Evolutionary conservation across 345 rosid species (phyloP), one percentile per base, ranked within the genome.

Genomic region (Boechera retrofracta): DNA sequence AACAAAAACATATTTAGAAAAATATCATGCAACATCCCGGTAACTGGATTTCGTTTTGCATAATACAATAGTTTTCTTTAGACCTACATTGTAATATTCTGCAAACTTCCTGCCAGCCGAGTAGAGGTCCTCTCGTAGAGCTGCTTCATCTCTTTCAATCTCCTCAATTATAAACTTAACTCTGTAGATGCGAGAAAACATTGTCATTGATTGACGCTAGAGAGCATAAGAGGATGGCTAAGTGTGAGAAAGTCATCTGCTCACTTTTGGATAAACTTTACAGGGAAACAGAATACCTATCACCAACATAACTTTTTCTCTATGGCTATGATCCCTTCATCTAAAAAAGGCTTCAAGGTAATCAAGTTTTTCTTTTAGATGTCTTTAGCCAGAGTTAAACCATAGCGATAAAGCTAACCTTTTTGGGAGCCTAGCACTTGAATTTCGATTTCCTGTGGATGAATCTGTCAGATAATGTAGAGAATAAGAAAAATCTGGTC

Each of bases 151-250:
- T 76, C 91, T 88, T 82, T 95, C 97, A 75, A 92, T 89, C 90
- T 92, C 98, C 78, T 95, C 99, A 77, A 86, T 91, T 71, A 95
- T 87, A 73, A 83, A 88, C 85, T 95, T 95, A 73, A 95, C 96
- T 87, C 98, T 94, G 87, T 67, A 59, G 70, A 63, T 44, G 56
- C 18, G 39, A 48, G 28, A 70, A 45, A 6, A 59, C n/a, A 59
- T 6, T 1, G 9, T 67, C 57, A 59, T 3, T 59, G 12, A 51
- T 7, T 3, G 3, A 26, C 0, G 45, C 21, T 38, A 31, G 5
- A 58, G 67, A 58, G 21, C 10, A 58, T 51, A 1, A 48, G 69
- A 66, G 57, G 31, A 59, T 31, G 64, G 9, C 24, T 47, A 77
- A 47, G 47, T 4, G 35, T 55, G 33, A 35, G n/a, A 35, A 54